Evolutionary conservation across 1,284 basidiomycete genomes (phyloP).

Genomic region (Cryptococcus sp.): DNA sequence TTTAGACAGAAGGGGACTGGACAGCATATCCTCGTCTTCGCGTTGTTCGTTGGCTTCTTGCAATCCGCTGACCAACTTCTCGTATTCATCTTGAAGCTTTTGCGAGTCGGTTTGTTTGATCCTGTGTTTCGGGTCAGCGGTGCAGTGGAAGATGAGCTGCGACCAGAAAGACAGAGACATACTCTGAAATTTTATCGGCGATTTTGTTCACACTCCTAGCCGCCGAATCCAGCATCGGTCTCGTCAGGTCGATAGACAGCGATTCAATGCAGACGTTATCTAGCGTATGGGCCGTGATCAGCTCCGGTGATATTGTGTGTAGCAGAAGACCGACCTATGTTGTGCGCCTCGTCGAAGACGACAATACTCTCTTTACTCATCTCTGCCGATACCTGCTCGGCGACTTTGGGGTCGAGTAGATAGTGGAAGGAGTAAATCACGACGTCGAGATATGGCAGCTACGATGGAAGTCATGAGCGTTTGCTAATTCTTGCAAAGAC

Average conservation of each 20-base stretch:
- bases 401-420: conserved; percentile 96
- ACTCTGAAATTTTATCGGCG: conserved; percentile 93
- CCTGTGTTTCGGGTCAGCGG: conserved; percentile 54
- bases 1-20: conserved; percentile 94
- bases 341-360: conserved; percentile 99
- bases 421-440: conserved; percentile 99
- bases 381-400: conserved; percentile 97
- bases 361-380: conserved; percentile 97
- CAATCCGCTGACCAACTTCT: conserved; percentile 93
- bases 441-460: conserved; percentile 95
- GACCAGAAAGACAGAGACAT: conserved; percentile 37
- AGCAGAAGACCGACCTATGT: conserved; percentile 72
- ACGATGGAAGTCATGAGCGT: neutral
- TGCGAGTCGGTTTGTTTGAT: conserved; percentile 91
- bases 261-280: conserved; percentile 99
- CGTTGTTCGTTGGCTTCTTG: conserved; percentile 65
- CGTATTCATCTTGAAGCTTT: conserved; percentile 95
- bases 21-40: conserved; percentile 78
- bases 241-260: conserved; percentile 94
- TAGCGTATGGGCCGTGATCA: conserved; percentile 32
- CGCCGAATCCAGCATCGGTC: conserved; percentile 97
- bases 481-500: neutral
- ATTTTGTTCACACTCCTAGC: conserved; percentile 84
- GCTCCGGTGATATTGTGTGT: neutral
- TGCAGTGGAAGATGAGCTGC: too few relatives aligned